Evolutionary conservation across 2,329 filamentous ascomycete genomes (phyloP).

Genomic region (Ophiostoma ulmi): DNA sequence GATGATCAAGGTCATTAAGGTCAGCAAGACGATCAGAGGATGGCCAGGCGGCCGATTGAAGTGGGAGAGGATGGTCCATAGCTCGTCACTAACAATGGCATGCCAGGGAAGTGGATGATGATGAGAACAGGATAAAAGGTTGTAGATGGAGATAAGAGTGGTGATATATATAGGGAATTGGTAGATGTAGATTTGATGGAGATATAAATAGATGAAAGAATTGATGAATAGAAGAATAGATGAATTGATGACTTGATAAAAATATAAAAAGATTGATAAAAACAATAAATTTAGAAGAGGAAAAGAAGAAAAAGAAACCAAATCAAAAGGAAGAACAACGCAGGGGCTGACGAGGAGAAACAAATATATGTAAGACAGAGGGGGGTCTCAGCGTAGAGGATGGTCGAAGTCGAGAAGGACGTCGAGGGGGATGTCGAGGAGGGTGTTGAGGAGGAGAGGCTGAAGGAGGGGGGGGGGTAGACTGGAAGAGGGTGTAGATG

Average conservation of each 20-base stretch:
- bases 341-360: not conserved
- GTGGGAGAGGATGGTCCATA: slow-evolving; percentile 44
- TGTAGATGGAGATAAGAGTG: not conserved
- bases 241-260: not conserved
- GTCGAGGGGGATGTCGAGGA: not conserved
- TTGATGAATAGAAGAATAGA: not conserved
- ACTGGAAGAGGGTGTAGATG: not conserved
- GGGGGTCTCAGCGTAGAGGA: not conserved
- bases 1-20: not conserved
- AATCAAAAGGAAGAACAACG: not conserved
- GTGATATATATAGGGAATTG: not conserved
- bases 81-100: slow-evolving; percentile 42
- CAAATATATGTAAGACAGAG: slow-evolving; percentile 8
- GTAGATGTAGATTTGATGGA: not conserved
- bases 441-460: not conserved
- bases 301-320: not conserved
- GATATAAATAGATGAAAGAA: not conserved
- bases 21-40: not conserved
- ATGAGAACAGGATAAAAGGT: not conserved
- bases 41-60: not conserved
- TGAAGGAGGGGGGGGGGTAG: not conserved
- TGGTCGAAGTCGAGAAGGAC: not conserved
- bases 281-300: not conserved
- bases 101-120: slow-evolving; percentile 32
- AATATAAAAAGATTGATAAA: not conserved